These are phyloP conservation scores for Monilinia aucupariae DNA, from an alignment of 2,329 filamentous ascomycete species.

Conservation along the genomic window DNA sequence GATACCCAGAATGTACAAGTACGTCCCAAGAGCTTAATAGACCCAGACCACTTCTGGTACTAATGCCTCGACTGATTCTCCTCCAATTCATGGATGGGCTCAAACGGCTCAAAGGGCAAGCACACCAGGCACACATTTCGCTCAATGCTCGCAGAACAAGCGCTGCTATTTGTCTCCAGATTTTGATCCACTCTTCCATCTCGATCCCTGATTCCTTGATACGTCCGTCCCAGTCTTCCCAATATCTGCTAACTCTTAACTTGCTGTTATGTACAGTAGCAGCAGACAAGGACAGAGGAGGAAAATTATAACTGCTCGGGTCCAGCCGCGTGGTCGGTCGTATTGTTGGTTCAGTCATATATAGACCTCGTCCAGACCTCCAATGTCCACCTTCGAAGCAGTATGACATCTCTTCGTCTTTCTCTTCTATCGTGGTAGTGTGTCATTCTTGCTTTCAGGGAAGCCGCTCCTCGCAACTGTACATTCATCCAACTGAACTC, in stretches of 20 bases:
- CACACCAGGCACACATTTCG: constrained; percentile 19
- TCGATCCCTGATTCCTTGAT: constrained; percentile 26
- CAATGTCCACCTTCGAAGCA: constrained; percentile 17
- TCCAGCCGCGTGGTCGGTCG: constrained; percentile 25
- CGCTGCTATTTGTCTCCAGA: constrained; percentile 21
- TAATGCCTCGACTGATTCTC: constrained; percentile 4
- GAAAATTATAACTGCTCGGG: constrained; percentile 31
- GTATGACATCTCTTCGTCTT: constrained; percentile 30
- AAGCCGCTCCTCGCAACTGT: constrained; percentile 24
- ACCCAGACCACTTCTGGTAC: constrained; percentile 7
- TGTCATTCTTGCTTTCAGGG: constrained; percentile 24
- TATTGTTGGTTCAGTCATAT: constrained; percentile 25
- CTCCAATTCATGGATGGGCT: constrained; percentile 9
- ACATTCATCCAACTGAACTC: constrained; percentile 29
- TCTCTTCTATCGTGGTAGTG: constrained; percentile 15
- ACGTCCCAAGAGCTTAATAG: neutral
- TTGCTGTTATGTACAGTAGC: constrained; percentile 18
- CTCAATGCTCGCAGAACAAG: constrained; percentile 19
- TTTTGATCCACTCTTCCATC: constrained; percentile 24
- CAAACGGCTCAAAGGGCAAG: constrained; percentile 13
- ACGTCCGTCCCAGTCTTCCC: constrained; percentile 17
- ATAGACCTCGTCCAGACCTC: constrained; percentile 27
- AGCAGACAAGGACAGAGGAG: constrained; percentile 9
- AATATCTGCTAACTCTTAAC: constrained; percentile 26
- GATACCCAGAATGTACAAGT: constrained; percentile 14